These are phyloP conservation scores for Conoideocrella luteorostrata DNA, from an alignment of 2,329 filamentous ascomycete species.

Conservation along the genomic window DNA sequence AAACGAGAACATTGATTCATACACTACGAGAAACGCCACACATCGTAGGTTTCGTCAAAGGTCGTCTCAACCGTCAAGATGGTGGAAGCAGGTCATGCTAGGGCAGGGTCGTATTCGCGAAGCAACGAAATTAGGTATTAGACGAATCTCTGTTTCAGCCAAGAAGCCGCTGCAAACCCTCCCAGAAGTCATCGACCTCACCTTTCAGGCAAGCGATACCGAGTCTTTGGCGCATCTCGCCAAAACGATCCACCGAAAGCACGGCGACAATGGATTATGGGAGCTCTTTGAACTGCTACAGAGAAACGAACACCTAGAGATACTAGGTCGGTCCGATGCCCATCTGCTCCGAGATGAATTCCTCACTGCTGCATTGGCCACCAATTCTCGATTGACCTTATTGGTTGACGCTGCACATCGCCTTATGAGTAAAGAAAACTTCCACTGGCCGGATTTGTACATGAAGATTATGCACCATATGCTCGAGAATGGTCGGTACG, in stretches of 20 bases:
- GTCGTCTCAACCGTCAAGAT: slow-evolving; percentile 9
- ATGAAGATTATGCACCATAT: slow-evolving; percentile 37
- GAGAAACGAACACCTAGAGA: slow-evolving; percentile 9
- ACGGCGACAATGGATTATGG: slow-evolving; percentile 22
- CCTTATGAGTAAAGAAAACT: slow-evolving; percentile 31
- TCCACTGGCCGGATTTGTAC: slow-evolving; percentile 46
- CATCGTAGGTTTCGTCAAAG: not conserved
- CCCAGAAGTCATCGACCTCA: slow-evolving; percentile 1
- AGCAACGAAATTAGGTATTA: not conserved
- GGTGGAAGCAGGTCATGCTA: slow-evolving; percentile 14
- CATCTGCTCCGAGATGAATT: slow-evolving; percentile 23
- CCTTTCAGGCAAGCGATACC: slow-evolving; percentile 10
- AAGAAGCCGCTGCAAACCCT: not conserved
- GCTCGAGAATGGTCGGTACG: slow-evolving; percentile 31
- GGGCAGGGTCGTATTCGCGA: slow-evolving; percentile 9
- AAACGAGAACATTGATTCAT: not conserved
- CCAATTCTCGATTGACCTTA: slow-evolving; percentile 18
- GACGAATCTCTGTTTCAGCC: too few relatives aligned
- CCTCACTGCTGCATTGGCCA: slow-evolving; percentile 21
- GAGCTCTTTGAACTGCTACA: slow-evolving; percentile 18
- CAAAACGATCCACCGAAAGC: slow-evolving; percentile 12
- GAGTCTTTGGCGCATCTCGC: slow-evolving; percentile 16
- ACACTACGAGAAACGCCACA: not conserved
- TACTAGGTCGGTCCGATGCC: slow-evolving; percentile 18
- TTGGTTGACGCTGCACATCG: slow-evolving; percentile 20